These are phyloP conservation scores for Cenchrus purpureus DNA, from an alignment of 176 grass and related monocot genomes.

Conservation along the genomic window DNA sequence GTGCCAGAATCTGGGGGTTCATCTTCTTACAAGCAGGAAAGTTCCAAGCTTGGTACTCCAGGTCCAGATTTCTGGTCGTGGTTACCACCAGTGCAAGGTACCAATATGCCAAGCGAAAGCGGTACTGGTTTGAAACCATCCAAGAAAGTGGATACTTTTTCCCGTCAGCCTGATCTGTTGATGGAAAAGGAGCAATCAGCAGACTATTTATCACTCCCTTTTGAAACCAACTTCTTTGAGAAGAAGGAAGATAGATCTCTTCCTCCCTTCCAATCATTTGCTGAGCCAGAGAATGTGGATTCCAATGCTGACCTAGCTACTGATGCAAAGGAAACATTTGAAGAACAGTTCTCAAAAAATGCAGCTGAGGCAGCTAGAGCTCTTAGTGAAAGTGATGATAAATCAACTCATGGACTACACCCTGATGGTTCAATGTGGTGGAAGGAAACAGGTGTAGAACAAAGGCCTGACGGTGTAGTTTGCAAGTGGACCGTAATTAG, in stretches of 20 bases:
- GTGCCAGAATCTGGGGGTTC: constrained; percentile 31
- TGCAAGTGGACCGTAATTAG: constrained; percentile 92
- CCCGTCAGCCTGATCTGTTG: constrained; percentile 62
- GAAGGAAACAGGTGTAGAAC: constrained; percentile 85
- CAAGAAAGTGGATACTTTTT: constrained; percentile 53
- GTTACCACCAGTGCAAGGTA: constrained; percentile 71
- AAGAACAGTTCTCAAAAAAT: constrained; percentile 66
- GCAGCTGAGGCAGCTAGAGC: constrained; percentile 71
- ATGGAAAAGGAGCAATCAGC: constrained; percentile 75
- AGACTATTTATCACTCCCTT: constrained; percentile 70
- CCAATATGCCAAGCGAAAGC: constrained; percentile 36
- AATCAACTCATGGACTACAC: constrained; percentile 61
- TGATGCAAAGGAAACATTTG: constrained; percentile 56
- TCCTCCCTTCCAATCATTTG: constrained; percentile 83
- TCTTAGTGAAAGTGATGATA: constrained; percentile 55
- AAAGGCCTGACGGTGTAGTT: constrained; percentile 76
- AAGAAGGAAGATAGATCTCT: constrained; percentile 64
- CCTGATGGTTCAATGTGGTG: constrained; percentile 88
- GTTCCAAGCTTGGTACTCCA: constrained; percentile 66
- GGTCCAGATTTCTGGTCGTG: constrained; percentile 98
- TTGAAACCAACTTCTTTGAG: constrained; percentile 59
- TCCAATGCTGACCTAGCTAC: constrained; percentile 24
- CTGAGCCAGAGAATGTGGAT: constrained; percentile 58
- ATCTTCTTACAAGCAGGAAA: constrained; percentile 42
- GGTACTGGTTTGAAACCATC: constrained; percentile 49